Base-by-base conservation (phyloP, 2,329 filamentous ascomycete species). In the Cercospora sp. region DNA sequence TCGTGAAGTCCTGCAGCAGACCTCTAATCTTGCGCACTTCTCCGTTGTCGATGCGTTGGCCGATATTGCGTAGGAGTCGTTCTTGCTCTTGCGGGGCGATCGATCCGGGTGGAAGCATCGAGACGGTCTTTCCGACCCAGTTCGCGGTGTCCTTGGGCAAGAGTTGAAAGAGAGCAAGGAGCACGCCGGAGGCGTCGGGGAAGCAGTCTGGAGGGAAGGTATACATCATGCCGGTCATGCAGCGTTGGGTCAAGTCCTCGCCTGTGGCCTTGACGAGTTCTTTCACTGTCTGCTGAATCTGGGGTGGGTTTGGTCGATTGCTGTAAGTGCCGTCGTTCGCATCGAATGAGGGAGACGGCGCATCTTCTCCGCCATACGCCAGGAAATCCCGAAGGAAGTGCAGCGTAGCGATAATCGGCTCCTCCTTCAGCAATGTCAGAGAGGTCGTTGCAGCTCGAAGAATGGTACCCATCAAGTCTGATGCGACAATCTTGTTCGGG, bases 221-320 rank as follows among this genome's bases (percentile, higher is more conserved):
- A 79, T 97, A 97, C 94, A 99, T 98, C 94, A 99, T 96, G 68
- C 95, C 95, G 1, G 94, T 95, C 82, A 99, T 86, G 67, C 96
- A 90, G 71, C 94, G 91, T 80, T 97, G 94, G 7, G 95, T 90
- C 30, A 99, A 84, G 65, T 88, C 83, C 75, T 93, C 90, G 42
- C 95, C 78, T 71, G 93, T 89, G 1, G 84, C 82, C 2, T 85
- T 72, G 26, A 96, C 82, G 63, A 97, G 85, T 68, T 87, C 85
- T 79, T 90, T 91, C 67, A 98, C 90, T 7, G 90, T 86, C 36
- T 85, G 84, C 72, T 89, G 90, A 26, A 97, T 86, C 72, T 94
- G 89, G 3, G 87, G 83, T 0, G 90, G 87, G 61, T 90, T 89
- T 63, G 86, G 77, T 28, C 84, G 84, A 28, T 85, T 84, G 75